A percentile compares a stretch with the other conserved stretches of the same genome.
These are phyloP conservation scores for Martiniozyma asiatica DNA, from an alignment of 1,139 yeast species.

Conservation along the genomic window DNA sequence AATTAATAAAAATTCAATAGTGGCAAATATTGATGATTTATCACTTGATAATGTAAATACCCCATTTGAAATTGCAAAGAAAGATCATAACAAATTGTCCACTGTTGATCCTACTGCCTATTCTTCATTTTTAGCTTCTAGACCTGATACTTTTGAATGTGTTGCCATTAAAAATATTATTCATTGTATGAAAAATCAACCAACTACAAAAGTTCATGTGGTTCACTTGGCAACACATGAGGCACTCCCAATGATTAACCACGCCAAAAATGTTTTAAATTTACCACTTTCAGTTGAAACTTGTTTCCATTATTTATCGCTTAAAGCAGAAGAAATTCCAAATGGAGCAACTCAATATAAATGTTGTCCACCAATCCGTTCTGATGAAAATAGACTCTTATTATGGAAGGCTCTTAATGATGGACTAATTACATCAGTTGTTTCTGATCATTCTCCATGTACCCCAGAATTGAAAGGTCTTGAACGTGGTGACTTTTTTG, in stretches of 20 bases:
- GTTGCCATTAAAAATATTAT: constrained; percentile 69
- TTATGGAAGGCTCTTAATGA: constrained; percentile 68
- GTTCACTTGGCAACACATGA: constrained; percentile 83
- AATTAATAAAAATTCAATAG: constrained; percentile 28
- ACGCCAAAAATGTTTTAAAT: constrained; percentile 44
- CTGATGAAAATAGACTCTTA: constrained; percentile 52
- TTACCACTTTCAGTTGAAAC: constrained; percentile 75
- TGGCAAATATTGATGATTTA: constrained; percentile 6
- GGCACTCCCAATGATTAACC: constrained; percentile 59
- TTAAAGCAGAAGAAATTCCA: constrained; percentile 66
- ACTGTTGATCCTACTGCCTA: constrained; percentile 55
- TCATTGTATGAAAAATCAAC: constrained; percentile 43
- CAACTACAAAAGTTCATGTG: constrained; percentile 68
- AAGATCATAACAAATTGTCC: constrained; percentile 28
- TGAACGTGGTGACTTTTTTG: constrained; percentile 74
- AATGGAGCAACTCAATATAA: constrained; percentile 71
- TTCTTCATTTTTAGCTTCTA: constrained; percentile 62
- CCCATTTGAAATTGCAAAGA: constrained; percentile 37
- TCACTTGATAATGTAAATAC: constrained; percentile 18
- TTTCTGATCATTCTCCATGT: constrained; percentile 93
- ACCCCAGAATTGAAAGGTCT: constrained; percentile 80
- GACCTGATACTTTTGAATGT: constrained; percentile 83
- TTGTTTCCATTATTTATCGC: constrained; percentile 79
- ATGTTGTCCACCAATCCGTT: constrained; percentile 90
- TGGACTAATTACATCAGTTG: constrained; percentile 70